Evolutionary conservation across 2,329 filamentous ascomycete genomes (phyloP), one percentile per base, ranked within the genome.

Genomic region (Colletotrichum sansevieriae): DNA sequence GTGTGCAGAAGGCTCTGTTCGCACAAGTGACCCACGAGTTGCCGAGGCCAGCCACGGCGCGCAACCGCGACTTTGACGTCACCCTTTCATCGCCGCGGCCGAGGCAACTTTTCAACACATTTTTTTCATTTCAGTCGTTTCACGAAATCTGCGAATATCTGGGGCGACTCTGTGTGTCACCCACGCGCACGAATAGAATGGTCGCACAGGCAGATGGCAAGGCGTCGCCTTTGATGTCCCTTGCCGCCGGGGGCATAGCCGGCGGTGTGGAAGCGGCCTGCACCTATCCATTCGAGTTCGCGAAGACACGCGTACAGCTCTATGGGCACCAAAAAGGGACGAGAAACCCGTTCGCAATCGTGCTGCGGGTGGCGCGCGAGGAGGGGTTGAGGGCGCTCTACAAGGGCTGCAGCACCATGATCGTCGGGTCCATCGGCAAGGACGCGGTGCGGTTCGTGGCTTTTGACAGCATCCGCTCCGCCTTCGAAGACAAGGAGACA

Each of bases 381-480:
- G 63, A 66, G 33, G 63, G 63, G 3, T 4, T 56, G 33, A 15
- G 44, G 3, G 49, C 63, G 11, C 49, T 66, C 15, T 66, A 66
- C 57, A 66, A 63, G 49, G 63, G 63, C 9, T 66, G 63, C 47
- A 66, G 63, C 41, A 63, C 63, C n/a, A 56, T 66, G 63, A 55
- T 66, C 41, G 49, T 66, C 5, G 63, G 63, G 2, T 66, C 63
- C 12, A 20, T 66, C 49, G 63, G 63, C 29, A 66, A 66, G 11
- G 63, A 66, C n/a, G 63, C 63, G 3, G 63, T 66, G 11, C 58
- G 63, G 8, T 66, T 66, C 49, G 29, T 66, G 20, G 63, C 57
- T 5, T 66, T 66, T 43, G 63, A 66, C 57, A 63, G 63, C 63
- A 56, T 66, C 33, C 63, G 63, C n/a, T 39, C 63, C 3, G n/a